phyloP scores from a whole-genome alignment of 2,329 filamentous ascomycete species.

The Cladosporium colombiae region DNA sequence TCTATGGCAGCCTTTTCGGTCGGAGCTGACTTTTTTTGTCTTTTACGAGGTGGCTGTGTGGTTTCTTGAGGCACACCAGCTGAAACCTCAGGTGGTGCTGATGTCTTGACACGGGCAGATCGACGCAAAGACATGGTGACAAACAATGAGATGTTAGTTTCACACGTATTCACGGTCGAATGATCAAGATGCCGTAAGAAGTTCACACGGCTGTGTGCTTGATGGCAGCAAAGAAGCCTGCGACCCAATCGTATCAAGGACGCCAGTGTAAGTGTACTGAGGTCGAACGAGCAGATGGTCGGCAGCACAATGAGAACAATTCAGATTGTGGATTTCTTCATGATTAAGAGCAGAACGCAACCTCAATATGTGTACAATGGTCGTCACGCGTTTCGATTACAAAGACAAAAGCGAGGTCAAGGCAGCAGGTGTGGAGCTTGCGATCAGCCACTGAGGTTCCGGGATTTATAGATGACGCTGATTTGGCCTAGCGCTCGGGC shows the following conservation, averaged over 20 bases:
- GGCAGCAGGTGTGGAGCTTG: constrained; percentile 4
- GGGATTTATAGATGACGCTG: constrained; percentile 13
- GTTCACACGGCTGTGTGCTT: not conserved
- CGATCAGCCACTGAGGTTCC: constrained; percentile 13
- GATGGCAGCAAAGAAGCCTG: not conserved
- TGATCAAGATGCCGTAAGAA: not conserved
- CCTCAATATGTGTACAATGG: not conserved
- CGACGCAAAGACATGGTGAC: constrained; percentile 54
- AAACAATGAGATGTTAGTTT: not conserved
- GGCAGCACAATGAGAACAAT: not conserved
- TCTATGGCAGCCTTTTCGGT: constrained; percentile 23
- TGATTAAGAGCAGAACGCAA: not conserved
- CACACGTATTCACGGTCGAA: not conserved
- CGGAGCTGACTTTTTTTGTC: constrained; percentile 27
- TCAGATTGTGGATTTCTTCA: not conserved
- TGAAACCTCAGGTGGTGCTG: constrained; percentile 11
- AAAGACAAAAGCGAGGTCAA: not conserved
- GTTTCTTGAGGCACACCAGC: constrained; percentile 1
- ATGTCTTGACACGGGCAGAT: constrained; percentile 48
- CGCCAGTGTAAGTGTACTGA: not conserved
- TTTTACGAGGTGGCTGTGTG: constrained; percentile 26
- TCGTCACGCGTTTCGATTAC: not conserved
- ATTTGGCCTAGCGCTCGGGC: not conserved
- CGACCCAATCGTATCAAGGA: not conserved
- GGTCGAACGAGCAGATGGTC: not conserved